Conservation (phyloP, 192 early-diverging fungal genomes). For the Kickxella alabastrina region DNA sequence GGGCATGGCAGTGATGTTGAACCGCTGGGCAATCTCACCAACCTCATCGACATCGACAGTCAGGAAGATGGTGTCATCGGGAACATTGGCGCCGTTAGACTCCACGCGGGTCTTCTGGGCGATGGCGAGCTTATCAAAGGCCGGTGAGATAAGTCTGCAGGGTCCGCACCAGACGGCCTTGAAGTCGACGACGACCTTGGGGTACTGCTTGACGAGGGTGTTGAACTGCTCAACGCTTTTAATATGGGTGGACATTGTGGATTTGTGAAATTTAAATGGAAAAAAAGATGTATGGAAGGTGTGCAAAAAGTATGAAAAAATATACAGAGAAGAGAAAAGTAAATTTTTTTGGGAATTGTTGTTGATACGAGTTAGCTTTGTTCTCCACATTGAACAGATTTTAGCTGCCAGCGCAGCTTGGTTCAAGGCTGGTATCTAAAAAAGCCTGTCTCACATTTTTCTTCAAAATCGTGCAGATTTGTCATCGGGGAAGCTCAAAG, state of each 20-base stretch:
- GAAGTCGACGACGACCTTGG: slow-evolving; percentile 70
- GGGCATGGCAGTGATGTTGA: slow-evolving; percentile 64
- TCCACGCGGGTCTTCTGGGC: slow-evolving; percentile 63
- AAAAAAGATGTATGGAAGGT: not conserved
- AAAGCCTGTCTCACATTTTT: too few species aligned
- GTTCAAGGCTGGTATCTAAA: too few species aligned
- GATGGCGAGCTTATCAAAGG: slow-evolving; percentile 58
- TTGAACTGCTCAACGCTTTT: slow-evolving; percentile 10
- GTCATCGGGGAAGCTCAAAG: too few species aligned
- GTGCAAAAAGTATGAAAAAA: not conserved
- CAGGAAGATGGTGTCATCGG: slow-evolving; percentile 65
- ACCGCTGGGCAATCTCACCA: slow-evolving; percentile 32
- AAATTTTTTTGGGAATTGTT: too few species aligned
- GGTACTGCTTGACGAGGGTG: slow-evolving; percentile 8
- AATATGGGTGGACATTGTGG: not conserved
- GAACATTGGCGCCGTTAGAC: slow-evolving; percentile 62
- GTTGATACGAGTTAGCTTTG: too few species aligned
- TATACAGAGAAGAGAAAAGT: not conserved
- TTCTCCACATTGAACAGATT: too few species aligned
- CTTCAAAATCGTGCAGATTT: too few species aligned
- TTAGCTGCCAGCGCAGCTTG: too few species aligned
- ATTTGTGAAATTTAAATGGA: not conserved
- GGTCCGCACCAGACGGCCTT: slow-evolving; percentile 83
- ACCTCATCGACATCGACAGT: slow-evolving; percentile 84
- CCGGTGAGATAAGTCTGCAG: slow-evolving; percentile 71